Evolutionary conservation across 192 early-diverging fungal genomes (phyloP), one percentile per base, ranked within the genome.

Genomic region (Entomortierella parvispora): DNA sequence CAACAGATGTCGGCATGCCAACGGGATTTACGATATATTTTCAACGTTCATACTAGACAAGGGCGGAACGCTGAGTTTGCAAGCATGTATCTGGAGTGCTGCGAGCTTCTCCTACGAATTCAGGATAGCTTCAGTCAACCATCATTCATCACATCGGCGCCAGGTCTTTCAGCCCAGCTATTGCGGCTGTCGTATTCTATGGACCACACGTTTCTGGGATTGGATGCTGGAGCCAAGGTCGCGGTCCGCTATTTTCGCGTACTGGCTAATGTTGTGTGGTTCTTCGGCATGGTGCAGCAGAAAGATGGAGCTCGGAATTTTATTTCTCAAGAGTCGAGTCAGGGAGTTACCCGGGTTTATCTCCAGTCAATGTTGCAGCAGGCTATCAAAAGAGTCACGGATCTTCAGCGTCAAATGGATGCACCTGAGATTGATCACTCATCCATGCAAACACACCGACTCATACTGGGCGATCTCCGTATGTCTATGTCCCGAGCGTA

Each of bases 61-160:
- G 74, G 45, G 1, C 45, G 83, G 18, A 82, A 80, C 48, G 81
- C 87, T 0, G 79, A 87, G 51, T 82, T 85, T 62, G 82, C 69
- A 1, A 71, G 71, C 2, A 75, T 86, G 53, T 88, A 85, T 65
- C 50, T 88, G 12, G 63, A 84, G n/a, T 85, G 84, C 58, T 86
- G 63, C 48, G 62, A 84, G 46, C 37, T 71, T n/a, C 53, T 82
- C 2, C 37, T 81, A 8, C 58, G 64, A 62, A 72, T 78, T 5
- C 81, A 78, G 23, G 69, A 85, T 12, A 74, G 61, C 20, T 72
- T 74, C 34, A 58, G 75, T 17, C 66, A 70, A 3, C 71, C 81
- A 0, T 76, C 66, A 7, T 79, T 82, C 61, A 65, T 76, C 4
- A 44, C 71, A 23, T 70, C 71, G 3, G 79, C 85, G 7, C 83